Conservation (phyloP, 192 early-diverging fungal genomes). For the Podila epigama region DNA sequence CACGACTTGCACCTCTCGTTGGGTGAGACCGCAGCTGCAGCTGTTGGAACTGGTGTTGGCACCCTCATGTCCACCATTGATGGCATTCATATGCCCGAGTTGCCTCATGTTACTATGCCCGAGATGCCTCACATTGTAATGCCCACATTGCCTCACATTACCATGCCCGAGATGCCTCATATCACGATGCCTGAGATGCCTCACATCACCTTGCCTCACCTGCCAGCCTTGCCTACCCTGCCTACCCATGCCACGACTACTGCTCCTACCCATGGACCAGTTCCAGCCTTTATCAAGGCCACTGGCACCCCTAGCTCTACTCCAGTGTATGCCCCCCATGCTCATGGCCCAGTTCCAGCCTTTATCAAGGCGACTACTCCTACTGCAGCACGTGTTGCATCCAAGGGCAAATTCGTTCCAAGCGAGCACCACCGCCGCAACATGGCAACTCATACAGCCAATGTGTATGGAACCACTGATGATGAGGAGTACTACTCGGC, state of each 20-base stretch:
- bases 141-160: too few relatives aligned
- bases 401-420: neutral
- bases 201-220: too few relatives aligned
- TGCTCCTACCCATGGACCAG: neutral
- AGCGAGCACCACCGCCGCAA: neutral
- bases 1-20: conserved; percentile 15
- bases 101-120: too few relatives aligned
- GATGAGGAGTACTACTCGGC: neutral
- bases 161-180: too few relatives aligned
- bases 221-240: too few relatives aligned
- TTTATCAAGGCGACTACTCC: neutral
- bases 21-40: conserved; percentile 4
- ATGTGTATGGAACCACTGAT: neutral
- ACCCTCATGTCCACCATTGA: neutral
- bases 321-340: too few relatives aligned
- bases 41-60: neutral
- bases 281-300: neutral
- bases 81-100: neutral
- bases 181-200: too few relatives aligned
- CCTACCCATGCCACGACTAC: too few relatives aligned
- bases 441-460: too few relatives aligned
- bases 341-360: neutral
- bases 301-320: too few relatives aligned
- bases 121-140: too few relatives aligned
- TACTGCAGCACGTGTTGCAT: too few relatives aligned